Evolutionary conservation across 2,329 filamentous ascomycete species (phyloP).

Genomic region (Microcyclosporella mali): DNA sequence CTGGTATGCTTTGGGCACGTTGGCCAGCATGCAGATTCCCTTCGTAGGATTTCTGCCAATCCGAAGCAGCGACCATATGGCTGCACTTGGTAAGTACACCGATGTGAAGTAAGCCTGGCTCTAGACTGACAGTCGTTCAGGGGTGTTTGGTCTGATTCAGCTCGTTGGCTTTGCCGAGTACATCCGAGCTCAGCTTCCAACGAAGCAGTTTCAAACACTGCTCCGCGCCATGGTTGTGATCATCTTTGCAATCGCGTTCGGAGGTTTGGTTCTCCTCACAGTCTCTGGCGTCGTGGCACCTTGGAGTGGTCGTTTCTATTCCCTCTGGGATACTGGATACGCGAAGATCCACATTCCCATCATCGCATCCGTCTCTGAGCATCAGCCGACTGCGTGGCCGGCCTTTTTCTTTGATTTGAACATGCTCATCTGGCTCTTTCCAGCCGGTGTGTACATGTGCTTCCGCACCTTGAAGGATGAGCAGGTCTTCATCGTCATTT

Average conservation of each 20-base stretch:
- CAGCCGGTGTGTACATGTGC: constrained; percentile 95
- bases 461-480: constrained; percentile 91
- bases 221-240: constrained; percentile 68
- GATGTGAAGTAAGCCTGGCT: constrained; percentile 19
- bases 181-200: constrained; percentile 77
- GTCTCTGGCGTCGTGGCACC: constrained; percentile 88
- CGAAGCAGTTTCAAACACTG: constrained; percentile 90
- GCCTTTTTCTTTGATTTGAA: constrained; percentile 99
- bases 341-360: constrained; percentile 99
- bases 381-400: constrained; percentile 97
- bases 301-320: constrained; percentile 98
- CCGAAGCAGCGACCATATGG: constrained; percentile 97
- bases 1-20: constrained; percentile 92
- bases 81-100: constrained; percentile 68
- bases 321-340: constrained; percentile 96
- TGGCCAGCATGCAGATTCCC: constrained; percentile 98
- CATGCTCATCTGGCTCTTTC: constrained; percentile 98
- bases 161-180: constrained; percentile 89
- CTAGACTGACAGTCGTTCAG: constrained; percentile 39
- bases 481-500: constrained; percentile 96
- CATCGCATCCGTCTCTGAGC: constrained; percentile 98
- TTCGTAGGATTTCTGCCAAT: constrained; percentile 97
- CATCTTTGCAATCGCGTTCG: constrained; percentile 66
- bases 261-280: constrained; percentile 74
- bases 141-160: constrained; percentile 92